Percentiles rank a stretch among this genome's conserved stretches.
Evolutionary conservation across 345 rosid species (phyloP).

Genomic region (Salix viminalis): DNA sequence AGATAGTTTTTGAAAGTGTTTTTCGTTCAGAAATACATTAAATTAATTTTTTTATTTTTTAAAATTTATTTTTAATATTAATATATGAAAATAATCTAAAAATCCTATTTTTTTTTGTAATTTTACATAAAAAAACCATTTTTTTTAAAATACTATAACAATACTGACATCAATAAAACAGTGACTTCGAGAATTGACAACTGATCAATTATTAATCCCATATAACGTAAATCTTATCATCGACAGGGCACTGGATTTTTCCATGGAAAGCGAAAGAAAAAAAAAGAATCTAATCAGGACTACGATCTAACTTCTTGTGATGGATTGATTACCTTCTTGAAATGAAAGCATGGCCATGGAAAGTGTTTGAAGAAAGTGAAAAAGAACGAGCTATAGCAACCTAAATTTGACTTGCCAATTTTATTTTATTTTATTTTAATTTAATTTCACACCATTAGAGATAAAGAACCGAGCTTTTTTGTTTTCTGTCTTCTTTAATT

Average conservation of each 20-base stretch:
- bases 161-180: not conserved
- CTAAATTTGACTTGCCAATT: not conserved
- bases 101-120: no score
- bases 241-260: not conserved
- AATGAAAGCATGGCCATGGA: not conserved
- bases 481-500: not conserved
- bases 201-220: not conserved
- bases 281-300: not conserved
- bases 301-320: not conserved
- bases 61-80: no score
- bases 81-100: no score
- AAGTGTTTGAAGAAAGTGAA: no score
- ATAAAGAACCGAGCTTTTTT: not conserved
- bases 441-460: not conserved
- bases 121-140: no score
- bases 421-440: not conserved
- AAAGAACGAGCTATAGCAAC: not conserved
- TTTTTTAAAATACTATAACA: no score
- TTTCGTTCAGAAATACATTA: accelerated
- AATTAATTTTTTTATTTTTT: no score
- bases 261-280: not conserved
- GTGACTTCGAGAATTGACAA: not conserved
- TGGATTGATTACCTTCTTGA: not conserved
- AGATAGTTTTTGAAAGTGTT: no score
- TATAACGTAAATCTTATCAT: not conserved